These are phyloP conservation scores for Pyrenochaeta sp. DNA, from an alignment of 2,329 filamentous ascomycete species.

Conservation along the genomic window DNA sequence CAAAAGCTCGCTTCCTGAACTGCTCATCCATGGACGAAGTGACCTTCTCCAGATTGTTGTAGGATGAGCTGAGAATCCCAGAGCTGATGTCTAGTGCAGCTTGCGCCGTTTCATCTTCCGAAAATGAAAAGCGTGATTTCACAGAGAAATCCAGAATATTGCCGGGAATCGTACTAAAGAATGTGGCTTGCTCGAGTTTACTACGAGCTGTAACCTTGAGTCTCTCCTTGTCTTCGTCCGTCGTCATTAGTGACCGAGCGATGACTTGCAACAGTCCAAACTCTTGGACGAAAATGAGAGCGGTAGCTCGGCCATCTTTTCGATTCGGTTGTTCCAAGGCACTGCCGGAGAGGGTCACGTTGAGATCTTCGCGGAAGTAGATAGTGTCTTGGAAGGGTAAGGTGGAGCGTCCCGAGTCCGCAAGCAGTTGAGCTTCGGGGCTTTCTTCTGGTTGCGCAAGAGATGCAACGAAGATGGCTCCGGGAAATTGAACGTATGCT, in stretches of 20 bases:
- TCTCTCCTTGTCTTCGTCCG: conserved; percentile 55
- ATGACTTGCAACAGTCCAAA: conserved; percentile 66
- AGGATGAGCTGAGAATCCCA: conserved; percentile 81
- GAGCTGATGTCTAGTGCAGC: conserved; percentile 82
- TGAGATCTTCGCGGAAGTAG: conserved; percentile 70
- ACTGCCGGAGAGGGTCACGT: conserved; percentile 60
- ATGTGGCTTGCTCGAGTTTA: conserved; percentile 93
- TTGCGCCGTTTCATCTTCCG: conserved; percentile 72
- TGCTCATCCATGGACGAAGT: conserved; percentile 84
- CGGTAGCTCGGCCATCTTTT: conserved; percentile 51
- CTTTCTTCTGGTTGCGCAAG: conserved; percentile 72
- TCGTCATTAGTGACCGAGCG: conserved; percentile 66
- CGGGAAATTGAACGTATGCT: conserved; percentile 82
- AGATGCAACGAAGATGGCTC: conserved; percentile 79
- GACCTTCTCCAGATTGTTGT: conserved; percentile 75
- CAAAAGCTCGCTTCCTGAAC: conserved; percentile 74
- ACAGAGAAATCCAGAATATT: conserved; percentile 89
- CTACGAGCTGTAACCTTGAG: conserved; percentile 77
- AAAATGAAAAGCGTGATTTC: conserved; percentile 71
- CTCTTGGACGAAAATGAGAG: conserved; percentile 64
- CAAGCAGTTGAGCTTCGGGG: conserved; percentile 77
- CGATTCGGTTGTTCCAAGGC: conserved; percentile 56
- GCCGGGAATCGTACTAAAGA: conserved; percentile 82
- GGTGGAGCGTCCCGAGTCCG: conserved; percentile 39
- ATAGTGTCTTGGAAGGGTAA: conserved; percentile 85